A percentile compares a stretch with the other conserved stretches of the same genome.
phyloP scores from a whole-genome alignment of 2,329 filamentous ascomycete species.

The Claviceps monticola region DNA sequence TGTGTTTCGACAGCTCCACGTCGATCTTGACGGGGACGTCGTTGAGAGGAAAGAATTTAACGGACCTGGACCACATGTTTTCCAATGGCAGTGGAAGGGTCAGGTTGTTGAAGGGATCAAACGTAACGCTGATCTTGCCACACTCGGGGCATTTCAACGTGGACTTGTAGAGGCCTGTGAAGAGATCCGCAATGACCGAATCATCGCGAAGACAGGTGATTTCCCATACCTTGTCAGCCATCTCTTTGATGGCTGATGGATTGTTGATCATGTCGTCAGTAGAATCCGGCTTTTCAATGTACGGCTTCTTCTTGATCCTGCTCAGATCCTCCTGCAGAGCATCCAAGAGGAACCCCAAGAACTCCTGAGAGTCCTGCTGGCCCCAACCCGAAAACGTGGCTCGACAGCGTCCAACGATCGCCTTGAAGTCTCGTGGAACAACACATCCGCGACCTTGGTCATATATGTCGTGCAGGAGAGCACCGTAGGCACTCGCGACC shows the following conservation, averaged over 20 bases:
- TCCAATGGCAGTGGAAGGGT: conserved; percentile 83
- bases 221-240: conserved; percentile 80
- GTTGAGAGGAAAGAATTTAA: conserved; percentile 67
- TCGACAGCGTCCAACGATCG: conserved; percentile 64
- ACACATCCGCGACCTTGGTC: conserved; percentile 55
- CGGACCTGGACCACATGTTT: conserved; percentile 60
- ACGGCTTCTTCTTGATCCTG: conserved; percentile 86
- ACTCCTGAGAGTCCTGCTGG: conserved; percentile 96
- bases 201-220: conserved; percentile 89
- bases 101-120: conserved; percentile 92
- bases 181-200: conserved; percentile 87
- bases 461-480: conserved; percentile 66
- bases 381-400: conserved; percentile 85
- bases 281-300: conserved; percentile 94
- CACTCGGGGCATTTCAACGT: conserved; percentile 86
- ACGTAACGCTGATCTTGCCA: conserved; percentile 93
- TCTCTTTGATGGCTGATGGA: conserved; percentile 61
- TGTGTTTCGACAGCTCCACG: conserved; percentile 69
- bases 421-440: conserved; percentile 70
- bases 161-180: conserved; percentile 97
- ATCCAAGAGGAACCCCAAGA: conserved; percentile 87
- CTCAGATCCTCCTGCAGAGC: conserved; percentile 92
- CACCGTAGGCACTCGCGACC: conserved; percentile 74
- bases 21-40: conserved; percentile 56
- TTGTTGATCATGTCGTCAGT: conserved; percentile 91